A percentile compares a stretch with the other conserved stretches of the same genome.
Conservation (phyloP, 1,284 basidiomycete species). For the Tilletiopsis washingtonensis region DNA sequence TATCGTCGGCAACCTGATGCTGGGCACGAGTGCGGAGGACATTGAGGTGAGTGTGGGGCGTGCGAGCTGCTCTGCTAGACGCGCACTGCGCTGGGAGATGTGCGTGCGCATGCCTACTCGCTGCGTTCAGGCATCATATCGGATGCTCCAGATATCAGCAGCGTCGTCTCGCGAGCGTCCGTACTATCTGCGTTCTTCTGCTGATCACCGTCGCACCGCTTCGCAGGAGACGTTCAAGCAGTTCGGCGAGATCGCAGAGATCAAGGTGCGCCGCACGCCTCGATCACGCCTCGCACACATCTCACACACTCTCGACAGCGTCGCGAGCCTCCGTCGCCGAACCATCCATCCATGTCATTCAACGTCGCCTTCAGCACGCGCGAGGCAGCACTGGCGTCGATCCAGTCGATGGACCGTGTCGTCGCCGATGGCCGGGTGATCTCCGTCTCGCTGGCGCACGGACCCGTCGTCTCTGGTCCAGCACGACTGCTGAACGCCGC, state of each 20-base stretch:
- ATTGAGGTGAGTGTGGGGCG: slow-evolving; percentile 13
- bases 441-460: slow-evolving; percentile 13
- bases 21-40: slow-evolving; percentile 38
- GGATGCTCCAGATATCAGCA: too few relatives aligned
- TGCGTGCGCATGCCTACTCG: neutral
- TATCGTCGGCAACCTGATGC: slow-evolving; percentile 37
- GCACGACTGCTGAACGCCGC: too few relatives aligned
- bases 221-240: slow-evolving; percentile 32
- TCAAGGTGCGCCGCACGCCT: slow-evolving; percentile 11
- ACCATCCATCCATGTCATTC: slow-evolving; percentile 34
- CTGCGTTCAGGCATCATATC: too few relatives aligned
- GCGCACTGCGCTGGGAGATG: neutral
- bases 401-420: slow-evolving; percentile 37
- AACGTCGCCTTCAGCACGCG: slow-evolving; percentile 33
- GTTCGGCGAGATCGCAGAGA: slow-evolving; percentile 31
- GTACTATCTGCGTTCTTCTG: too few relatives aligned
- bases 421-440: slow-evolving; percentile 42
- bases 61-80: neutral
- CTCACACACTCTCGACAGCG: neutral
- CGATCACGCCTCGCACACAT: too few relatives aligned
- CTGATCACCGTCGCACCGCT: too few relatives aligned
- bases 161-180: too few relatives aligned
- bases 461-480: too few relatives aligned
- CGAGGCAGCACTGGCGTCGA: slow-evolving; percentile 26
- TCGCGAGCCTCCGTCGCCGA: slow-evolving; percentile 17